phyloP scores from a whole-genome alignment of 805 yeast genomes.

The Zygosaccharomyces kombuchaensis region DNA sequence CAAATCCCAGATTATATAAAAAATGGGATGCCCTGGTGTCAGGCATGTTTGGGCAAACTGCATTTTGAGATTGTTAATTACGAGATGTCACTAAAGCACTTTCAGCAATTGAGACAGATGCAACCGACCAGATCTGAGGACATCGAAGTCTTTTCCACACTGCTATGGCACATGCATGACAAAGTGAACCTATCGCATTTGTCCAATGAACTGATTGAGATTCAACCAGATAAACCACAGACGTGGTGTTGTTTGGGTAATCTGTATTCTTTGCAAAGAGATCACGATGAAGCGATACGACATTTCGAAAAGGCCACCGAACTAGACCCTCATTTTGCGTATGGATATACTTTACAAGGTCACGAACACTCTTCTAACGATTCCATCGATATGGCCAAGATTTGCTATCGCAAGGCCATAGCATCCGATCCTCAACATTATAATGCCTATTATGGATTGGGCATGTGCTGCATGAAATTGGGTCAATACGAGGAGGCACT shows the following conservation, averaged over 20 bases:
- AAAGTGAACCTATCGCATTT: constrained; percentile 74
- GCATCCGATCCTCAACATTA: constrained; percentile 77
- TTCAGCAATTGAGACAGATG: constrained; percentile 53
- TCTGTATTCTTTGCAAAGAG: constrained; percentile 73
- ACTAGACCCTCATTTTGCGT: constrained; percentile 65
- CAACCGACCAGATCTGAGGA: constrained; percentile 80
- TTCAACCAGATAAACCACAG: constrained; percentile 63
- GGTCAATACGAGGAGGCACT: constrained; percentile 85
- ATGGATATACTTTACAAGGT: constrained; percentile 90
- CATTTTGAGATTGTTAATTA: constrained; percentile 88
- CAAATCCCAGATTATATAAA: constrained; percentile 54
- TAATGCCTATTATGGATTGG: constrained; percentile 93
- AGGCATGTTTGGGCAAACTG: constrained; percentile 70
- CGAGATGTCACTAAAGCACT: constrained; percentile 64
- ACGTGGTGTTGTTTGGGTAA: constrained; percentile 94
- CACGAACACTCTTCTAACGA: constrained; percentile 88
- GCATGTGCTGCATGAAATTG: constrained; percentile 83
- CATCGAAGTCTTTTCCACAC: constrained; percentile 87
- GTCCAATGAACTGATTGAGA: constrained; percentile 72
- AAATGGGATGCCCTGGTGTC: constrained; percentile 76
- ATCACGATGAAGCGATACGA: constrained; percentile 83
- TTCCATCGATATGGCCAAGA: constrained; percentile 83
- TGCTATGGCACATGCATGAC: constrained; percentile 87
- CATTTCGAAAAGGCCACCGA: constrained; percentile 78
- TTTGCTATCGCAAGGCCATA: constrained; percentile 74